Evolutionary conservation across 78 protist species (phyloP), one percentile per base, ranked within the genome.

Genomic region (Dictyostelium citrinum): DNA sequence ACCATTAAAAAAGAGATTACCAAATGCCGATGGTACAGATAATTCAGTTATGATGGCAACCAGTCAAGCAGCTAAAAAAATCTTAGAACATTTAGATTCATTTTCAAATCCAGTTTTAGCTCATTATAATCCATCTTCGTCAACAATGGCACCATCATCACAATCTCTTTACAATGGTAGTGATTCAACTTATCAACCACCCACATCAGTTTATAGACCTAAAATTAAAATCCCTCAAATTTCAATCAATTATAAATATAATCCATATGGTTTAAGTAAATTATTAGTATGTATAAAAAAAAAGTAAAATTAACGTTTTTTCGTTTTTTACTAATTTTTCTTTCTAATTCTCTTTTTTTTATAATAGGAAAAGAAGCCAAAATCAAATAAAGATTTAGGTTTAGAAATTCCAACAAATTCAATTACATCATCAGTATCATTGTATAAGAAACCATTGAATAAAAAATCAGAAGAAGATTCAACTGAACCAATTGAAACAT

Each of bases 341-440:
- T n/a, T 5, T 16, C 4, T 80, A 6, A 29, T 81, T 29, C 8
- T 20, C 17, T 22, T 2, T 41, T 64, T 5, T 3, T 22, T 64
- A 10, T 39, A 22, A 37, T 35, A 84, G 91, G 91, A 85, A 76
- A 85, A 85, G 77, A 88, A 88, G 49, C 93, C 93, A 88, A 86
- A 77, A 60, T 41, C 67, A 31, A n/a, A 51, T 31, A 88, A 78
- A n/a, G 85, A 88, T 46, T 2, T 10, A 12, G 83, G 33, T 5
- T 27, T 1, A 0, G 82, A 74, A 37, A 88, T 88, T 49, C 93
- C 93, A 35, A 68, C 78, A 41, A 78, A 11, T 31, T 78, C 93
- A 60, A 27, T 88, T 46, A 67, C 68, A 4, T 88, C 93, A 39
- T 37, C 93, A 45, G 93, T 88, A 9, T 88, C 85, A 68, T 67